A percentile compares a stretch with the other conserved stretches of the same genome.
Conservation (phyloP, 257 asterid species). For the Thymus mandschuricus region DNA sequence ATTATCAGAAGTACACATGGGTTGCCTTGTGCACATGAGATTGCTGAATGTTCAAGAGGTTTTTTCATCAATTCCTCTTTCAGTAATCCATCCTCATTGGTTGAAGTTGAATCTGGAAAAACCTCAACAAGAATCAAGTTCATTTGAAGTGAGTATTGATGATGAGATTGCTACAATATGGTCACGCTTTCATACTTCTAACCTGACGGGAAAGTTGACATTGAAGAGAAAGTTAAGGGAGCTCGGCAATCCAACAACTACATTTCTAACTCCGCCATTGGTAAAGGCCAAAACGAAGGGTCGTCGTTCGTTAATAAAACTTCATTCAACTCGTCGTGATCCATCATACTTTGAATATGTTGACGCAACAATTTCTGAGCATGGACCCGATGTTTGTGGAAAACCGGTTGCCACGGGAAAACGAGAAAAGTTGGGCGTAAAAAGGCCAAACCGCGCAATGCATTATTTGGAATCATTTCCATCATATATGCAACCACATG, state of each 20-base stretch:
- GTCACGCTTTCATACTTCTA: background rate
- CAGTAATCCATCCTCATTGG: background rate
- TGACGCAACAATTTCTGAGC: too few species aligned
- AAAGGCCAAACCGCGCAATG: background rate
- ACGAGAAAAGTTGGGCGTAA: background rate
- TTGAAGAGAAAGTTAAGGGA: too few species aligned
- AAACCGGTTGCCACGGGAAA: too few species aligned
- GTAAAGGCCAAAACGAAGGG: too few species aligned
- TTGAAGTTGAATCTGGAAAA: background rate
- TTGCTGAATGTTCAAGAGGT: background rate
- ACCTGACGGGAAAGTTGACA: too few species aligned
- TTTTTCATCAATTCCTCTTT: background rate
- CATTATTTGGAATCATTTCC: too few species aligned
- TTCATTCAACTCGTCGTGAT: background rate
- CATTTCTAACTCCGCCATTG: background rate
- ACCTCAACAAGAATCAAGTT: background rate
- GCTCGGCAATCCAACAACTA: background rate
- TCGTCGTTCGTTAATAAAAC: too few species aligned
- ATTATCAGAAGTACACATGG: too few species aligned
- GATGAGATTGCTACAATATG: background rate
- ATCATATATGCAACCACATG: too few species aligned
- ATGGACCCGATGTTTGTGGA: too few species aligned
- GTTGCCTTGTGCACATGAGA: too few species aligned
- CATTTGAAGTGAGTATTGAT: background rate
- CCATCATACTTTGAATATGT: background rate